A percentile compares a stretch with the other conserved stretches of the same genome.
These are phyloP conservation scores for Candida ficus DNA, from an alignment of 805 yeast species.

Conservation along the genomic window DNA sequence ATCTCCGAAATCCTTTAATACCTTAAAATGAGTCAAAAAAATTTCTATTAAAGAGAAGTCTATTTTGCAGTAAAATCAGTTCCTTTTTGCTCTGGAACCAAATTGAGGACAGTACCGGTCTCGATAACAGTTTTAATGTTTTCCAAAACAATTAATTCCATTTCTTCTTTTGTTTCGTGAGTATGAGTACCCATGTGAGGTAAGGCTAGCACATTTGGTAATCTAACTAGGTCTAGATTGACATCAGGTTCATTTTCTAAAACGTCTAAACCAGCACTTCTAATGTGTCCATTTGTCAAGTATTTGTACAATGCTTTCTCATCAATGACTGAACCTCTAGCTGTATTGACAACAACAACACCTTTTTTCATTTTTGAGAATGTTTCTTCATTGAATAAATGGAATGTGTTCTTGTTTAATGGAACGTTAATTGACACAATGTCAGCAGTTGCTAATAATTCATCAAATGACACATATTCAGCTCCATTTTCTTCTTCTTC, in stretches of 20 bases:
- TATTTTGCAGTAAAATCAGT: conserved; percentile 6
- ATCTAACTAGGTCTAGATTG: conserved; percentile 51
- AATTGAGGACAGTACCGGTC: conserved; percentile 63
- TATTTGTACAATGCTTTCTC: conserved; percentile 53
- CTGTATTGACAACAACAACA: conserved; percentile 72
- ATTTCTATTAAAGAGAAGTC: too few relatives aligned
- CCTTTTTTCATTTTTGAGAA: conserved; percentile 73
- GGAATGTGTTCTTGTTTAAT: conserved; percentile 64
- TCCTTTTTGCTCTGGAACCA: conserved; percentile 72
- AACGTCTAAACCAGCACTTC: conserved; percentile 70
- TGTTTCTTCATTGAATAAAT: conserved; percentile 56
- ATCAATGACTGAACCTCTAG: conserved; percentile 81
- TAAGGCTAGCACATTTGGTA: conserved; percentile 67
- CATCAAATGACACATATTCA: conserved; percentile 67
- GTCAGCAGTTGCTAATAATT: conserved; percentile 58
- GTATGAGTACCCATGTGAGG: conserved; percentile 92
- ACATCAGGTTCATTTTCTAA: conserved; percentile 71
- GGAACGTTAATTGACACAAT: conserved; percentile 75
- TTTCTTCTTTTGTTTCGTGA: conserved; percentile 63
- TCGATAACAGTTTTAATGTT: conserved; percentile 56
- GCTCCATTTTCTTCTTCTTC: conserved; percentile 62
- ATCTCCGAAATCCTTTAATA: not conserved
- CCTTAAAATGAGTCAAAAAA: not conserved
- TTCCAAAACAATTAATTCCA: conserved; percentile 76
- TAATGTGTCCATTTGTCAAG: conserved; percentile 58